Conservation (phyloP, 2,329 filamentous ascomycete genomes). For the Arthrinium phaeospermum region DNA sequence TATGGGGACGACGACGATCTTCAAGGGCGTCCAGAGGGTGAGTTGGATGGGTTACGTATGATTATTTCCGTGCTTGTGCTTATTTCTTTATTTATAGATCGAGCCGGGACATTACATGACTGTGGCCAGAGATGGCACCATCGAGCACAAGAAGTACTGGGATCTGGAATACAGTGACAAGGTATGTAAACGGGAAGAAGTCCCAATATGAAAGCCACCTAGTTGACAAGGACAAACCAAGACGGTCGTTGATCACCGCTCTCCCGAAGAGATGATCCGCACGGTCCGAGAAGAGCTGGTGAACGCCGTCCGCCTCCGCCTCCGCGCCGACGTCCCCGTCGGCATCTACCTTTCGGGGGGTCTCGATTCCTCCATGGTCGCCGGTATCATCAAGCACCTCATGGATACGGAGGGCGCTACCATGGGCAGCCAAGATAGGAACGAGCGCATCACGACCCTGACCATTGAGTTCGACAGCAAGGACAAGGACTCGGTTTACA, state of each 20-base stretch:
- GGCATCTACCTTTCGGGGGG: slow-evolving; percentile 63
- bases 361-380: slow-evolving; percentile 61
- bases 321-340: slow-evolving; percentile 63
- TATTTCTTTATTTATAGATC: slow-evolving; percentile 44
- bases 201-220: accelerated
- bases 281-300: slow-evolving; percentile 55
- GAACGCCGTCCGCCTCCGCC: slow-evolving; percentile 56
- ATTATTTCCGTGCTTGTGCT: not conserved
- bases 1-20: not conserved
- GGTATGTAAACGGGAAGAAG: slow-evolving; percentile 34
- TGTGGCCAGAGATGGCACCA: slow-evolving; percentile 43
- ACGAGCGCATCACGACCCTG: slow-evolving; percentile 45
- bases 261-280: slow-evolving; percentile 53
- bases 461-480: slow-evolving; percentile 50
- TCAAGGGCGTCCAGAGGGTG: not conserved
- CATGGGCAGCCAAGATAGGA: slow-evolving; percentile 49
- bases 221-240: slow-evolving; percentile 28
- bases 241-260: slow-evolving; percentile 45
- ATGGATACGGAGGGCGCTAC: slow-evolving; percentile 49
- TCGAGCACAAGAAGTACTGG: slow-evolving; percentile 49
- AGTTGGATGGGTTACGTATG: not conserved
- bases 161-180: slow-evolving; percentile 59
- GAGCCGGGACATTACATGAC: slow-evolving; percentile 42
- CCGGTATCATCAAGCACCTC: slow-evolving; percentile 57
- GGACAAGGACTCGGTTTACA: slow-evolving; percentile 51